Conservation (phyloP, 2,329 filamentous ascomycete species). For the Monosporascus sp. region DNA sequence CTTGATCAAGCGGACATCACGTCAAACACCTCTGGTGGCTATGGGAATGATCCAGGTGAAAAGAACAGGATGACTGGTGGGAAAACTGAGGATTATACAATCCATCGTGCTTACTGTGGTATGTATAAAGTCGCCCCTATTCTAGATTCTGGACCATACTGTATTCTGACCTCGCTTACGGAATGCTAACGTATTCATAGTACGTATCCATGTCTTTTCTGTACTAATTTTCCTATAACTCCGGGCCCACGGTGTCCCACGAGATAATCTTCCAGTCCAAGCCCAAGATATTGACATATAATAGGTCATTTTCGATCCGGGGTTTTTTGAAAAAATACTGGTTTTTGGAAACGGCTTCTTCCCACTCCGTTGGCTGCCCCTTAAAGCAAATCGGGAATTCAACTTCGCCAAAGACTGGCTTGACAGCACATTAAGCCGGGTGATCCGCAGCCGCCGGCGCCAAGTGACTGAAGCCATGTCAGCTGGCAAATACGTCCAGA, state of each 20-base stretch:
- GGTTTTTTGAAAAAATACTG: constrained; percentile 3
- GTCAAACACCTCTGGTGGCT: background rate
- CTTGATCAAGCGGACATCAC: constrained; percentile 4
- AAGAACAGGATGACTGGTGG: too few relatives aligned
- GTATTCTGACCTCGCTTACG: too few relatives aligned
- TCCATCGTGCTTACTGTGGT: constrained; percentile 8
- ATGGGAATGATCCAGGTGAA: too few relatives aligned
- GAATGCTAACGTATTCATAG: too few relatives aligned
- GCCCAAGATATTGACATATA: too few relatives aligned
- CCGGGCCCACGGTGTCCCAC: too few relatives aligned
- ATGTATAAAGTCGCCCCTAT: too few relatives aligned
- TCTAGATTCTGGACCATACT: too few relatives aligned
- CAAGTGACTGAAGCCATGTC: background rate
- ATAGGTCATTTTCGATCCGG: constrained; percentile 3
- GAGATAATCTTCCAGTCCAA: too few relatives aligned
- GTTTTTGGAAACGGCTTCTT: constrained; percentile 7
- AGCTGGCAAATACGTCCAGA: background rate
- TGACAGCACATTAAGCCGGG: constrained; percentile 1
- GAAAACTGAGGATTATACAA: background rate
- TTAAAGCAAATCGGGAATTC: constrained; percentile 9
- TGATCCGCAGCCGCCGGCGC: background rate
- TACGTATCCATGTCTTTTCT: too few relatives aligned
- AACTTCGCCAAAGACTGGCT: constrained; percentile 8
- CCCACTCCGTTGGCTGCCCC: constrained; percentile 9
- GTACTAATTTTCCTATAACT: too few relatives aligned